Conservation (phyloP, 2,329 filamentous ascomycete genomes). For the Kalaharituber pfeilii region DNA sequence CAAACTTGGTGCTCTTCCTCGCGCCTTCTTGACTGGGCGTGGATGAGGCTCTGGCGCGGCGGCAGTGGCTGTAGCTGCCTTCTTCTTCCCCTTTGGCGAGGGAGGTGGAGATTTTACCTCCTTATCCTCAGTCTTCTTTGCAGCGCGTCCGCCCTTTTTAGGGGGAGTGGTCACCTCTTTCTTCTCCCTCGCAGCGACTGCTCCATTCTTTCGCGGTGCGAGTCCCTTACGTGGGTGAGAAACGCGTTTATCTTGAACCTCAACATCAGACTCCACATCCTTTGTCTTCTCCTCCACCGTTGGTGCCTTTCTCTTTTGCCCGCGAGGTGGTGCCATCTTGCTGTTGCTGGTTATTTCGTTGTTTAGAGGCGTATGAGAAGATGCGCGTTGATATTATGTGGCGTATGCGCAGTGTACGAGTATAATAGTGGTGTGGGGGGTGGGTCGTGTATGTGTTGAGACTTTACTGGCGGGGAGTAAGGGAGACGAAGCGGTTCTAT, state of each 20-base stretch:
- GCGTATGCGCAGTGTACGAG: too few relatives aligned
- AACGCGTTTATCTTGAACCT: not conserved
- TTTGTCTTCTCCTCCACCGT: constrained; percentile 11
- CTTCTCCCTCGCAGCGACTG: constrained; percentile 1
- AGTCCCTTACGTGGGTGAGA: constrained; percentile 2
- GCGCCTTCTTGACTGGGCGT: constrained; percentile 18
- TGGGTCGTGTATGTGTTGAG: not conserved
- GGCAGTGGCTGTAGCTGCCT: constrained; percentile 10
- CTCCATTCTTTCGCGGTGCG: not conserved
- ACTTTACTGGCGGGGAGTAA: not conserved
- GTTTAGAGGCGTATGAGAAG: not conserved
- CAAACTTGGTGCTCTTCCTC: constrained; percentile 20
- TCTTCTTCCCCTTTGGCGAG: constrained; percentile 21
- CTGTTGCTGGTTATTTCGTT: not conserved
- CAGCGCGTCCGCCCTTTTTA: not conserved
- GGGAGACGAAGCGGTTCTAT: too few relatives aligned
- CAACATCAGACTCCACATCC: constrained; percentile 8
- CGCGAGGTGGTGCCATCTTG: not conserved
- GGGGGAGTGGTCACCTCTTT: not conserved
- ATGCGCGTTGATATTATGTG: not conserved
- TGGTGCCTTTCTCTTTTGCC: not conserved
- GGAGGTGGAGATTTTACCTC: constrained; percentile 7
- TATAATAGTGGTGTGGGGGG: not conserved
- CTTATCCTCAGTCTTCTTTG: constrained; percentile 12
- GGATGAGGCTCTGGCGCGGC: constrained; percentile 3